phyloP scores from a whole-genome alignment of 2,329 filamentous ascomycete genomes.

The Aurifilum marmelostoma region DNA sequence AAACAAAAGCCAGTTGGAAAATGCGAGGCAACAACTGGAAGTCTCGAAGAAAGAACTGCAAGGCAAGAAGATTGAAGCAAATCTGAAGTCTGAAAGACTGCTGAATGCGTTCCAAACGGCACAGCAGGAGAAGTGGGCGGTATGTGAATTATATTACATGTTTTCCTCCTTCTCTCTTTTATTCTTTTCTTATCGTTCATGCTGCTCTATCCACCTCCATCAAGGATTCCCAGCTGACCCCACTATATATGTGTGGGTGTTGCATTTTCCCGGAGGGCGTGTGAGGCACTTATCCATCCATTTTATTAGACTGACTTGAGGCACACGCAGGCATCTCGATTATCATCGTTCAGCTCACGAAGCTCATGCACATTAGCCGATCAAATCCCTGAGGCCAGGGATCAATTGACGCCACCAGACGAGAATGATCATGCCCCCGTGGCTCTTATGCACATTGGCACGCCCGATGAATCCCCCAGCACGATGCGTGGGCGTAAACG shows the following conservation, averaged over 20 bases:
- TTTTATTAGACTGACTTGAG: background rate
- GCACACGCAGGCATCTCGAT: background rate
- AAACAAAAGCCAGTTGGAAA: too few species aligned
- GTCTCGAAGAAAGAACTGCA: too few species aligned
- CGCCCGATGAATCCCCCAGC: background rate
- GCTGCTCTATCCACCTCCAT: background rate
- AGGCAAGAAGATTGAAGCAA: too few species aligned
- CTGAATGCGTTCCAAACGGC: too few species aligned
- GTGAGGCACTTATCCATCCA: too few species aligned
- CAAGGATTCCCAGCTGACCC: too few species aligned
- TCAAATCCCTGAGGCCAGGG: background rate
- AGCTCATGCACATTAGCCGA: background rate
- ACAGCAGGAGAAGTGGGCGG: too few species aligned
- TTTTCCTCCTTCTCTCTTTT: too few species aligned
- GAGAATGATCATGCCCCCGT: background rate
- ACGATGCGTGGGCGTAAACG: background rate
- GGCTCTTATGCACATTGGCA: background rate
- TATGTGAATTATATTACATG: background rate
- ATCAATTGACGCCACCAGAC: background rate
- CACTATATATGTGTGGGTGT: too few species aligned
- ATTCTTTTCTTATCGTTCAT: background rate
- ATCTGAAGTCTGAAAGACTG: too few species aligned
- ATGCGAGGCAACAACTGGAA: too few species aligned
- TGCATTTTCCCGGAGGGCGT: too few species aligned
- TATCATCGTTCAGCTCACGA: background rate